phyloP scores from a whole-genome alignment of 2,329 filamentous ascomycete genomes.

The Nothopassalora personata region DNA sequence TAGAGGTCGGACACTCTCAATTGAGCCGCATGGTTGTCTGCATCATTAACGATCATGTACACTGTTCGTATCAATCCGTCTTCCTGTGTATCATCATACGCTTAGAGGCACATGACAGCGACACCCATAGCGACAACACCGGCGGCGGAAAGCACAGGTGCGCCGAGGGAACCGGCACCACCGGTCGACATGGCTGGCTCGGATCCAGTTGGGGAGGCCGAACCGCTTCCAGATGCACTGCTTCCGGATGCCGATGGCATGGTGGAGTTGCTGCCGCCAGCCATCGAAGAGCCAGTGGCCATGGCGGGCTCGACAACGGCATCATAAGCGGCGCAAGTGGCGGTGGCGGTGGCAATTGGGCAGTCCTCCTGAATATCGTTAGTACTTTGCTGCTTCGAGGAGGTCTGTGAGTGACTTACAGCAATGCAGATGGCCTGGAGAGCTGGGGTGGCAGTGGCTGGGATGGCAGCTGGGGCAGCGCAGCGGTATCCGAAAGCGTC shows the following conservation, averaged over 20 bases:
- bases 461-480: constrained; percentile 41
- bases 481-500: constrained; percentile 51
- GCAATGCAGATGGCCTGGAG: constrained; percentile 55
- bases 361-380: constrained; percentile 35
- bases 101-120: constrained; percentile 12
- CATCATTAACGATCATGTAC: neutral
- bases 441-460: constrained; percentile 43
- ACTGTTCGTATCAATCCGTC: neutral
- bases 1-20: neutral
- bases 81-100: neutral
- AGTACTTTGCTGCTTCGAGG: neutral
- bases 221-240: neutral
- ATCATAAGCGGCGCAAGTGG: constrained; percentile 45
- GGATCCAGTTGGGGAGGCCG: neutral
- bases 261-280: neutral
- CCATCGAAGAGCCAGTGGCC: constrained; percentile 3
- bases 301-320: constrained; percentile 11
- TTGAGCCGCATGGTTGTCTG: neutral
- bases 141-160: neutral
- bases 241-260: constrained; percentile 4
- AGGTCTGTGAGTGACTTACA: constrained; percentile 12
- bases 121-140: constrained; percentile 6
- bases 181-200: constrained; percentile 9
- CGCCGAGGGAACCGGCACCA: constrained; percentile 5
- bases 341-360: constrained; percentile 40